Base-by-base conservation (phyloP, 2,329 filamentous ascomycete species). In the Aspergillus niger region DNA sequence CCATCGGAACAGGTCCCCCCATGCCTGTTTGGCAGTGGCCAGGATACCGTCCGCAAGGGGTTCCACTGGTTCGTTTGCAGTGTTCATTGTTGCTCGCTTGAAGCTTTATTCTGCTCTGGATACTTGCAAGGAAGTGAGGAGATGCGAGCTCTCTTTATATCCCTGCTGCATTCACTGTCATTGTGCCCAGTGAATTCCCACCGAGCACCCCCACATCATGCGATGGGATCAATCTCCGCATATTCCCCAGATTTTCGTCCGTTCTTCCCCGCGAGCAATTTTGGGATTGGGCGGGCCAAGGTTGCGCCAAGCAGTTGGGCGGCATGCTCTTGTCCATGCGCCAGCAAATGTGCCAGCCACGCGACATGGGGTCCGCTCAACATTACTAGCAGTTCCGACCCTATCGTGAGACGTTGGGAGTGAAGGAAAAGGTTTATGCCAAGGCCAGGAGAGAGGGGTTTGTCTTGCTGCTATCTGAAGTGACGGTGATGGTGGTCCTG, bases 1-100 rank as follows among this genome's bases (percentile, higher is more conserved):
- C 89, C 89, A 92, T 67, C 81, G 82, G 79, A 91, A 90, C 61
- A 91, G 83, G 67, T 91, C 89, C 10, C 75, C 73, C 67, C 83
- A 81, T 38, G 85, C 81, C 72, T 91, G 89, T 70, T 85, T 88
- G 10, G 87, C 86, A 0, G 87, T 88, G 28, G 88, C 80, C 41
- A 86, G 63, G 53, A 86, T 82, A 44, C 89, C 90, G 74, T 85
- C 86, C 36, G 87, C 87, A 60, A 91, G 74, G 20, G 88, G 86
- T 64, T 91, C 89, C 57, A 89, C 89, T 10, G 83, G 81, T 65
- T 85, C 80, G 67, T 78, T 67, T 60, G 60, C 26, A 13, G 52
- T 60, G 26, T 39, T 48, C 61, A 62, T 64, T 11, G 11, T 61
- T 57, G 30, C 32, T 30, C 10, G 6, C 13, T 22, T 8, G 20